Percentiles rank a stretch among this genome's conserved stretches.
Evolutionary conservation across 169 alveolate genomes (phyloP).

Genomic region (Plasmodium billcollinsi): DNA sequence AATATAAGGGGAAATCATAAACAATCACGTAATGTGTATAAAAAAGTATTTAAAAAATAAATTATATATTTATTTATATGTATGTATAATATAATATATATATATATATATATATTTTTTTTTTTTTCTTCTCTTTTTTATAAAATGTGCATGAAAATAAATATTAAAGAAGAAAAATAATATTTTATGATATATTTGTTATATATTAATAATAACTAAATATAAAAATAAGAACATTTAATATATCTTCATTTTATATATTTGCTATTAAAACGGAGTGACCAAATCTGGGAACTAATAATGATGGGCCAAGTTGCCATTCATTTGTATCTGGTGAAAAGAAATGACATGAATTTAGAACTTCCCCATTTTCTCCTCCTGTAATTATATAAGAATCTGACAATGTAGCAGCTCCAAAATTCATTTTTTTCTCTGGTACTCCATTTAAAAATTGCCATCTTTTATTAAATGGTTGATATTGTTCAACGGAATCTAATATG

Average conservation of each 20-base stretch:
- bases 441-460: constrained; percentile 84
- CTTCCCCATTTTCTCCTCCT: constrained; percentile 87
- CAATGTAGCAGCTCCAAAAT: constrained; percentile 80
- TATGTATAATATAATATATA: too few species aligned
- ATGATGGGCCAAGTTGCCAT: constrained; percentile 85
- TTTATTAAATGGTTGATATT: constrained; percentile 84
- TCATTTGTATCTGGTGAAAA: constrained; percentile 86
- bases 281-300: constrained; percentile 86
- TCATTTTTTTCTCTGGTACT: constrained; percentile 85
- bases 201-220: too few species aligned
- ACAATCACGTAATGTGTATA: too few species aligned
- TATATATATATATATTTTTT: too few species aligned
- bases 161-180: too few species aligned
- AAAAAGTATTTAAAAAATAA: too few species aligned
- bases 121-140: not conserved
- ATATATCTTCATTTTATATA: constrained; percentile 30
- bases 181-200: too few species aligned
- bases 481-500: constrained; percentile 85
- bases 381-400: constrained; percentile 81
- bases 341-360: constrained; percentile 80
- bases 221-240: too few species aligned
- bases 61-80: too few species aligned
- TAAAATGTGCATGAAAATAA: too few species aligned
- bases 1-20: too few species aligned
- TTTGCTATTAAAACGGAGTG: constrained; percentile 83